phyloP scores from a whole-genome alignment of 2,329 filamentous ascomycete species.

The Ophiostoma sp. region DNA sequence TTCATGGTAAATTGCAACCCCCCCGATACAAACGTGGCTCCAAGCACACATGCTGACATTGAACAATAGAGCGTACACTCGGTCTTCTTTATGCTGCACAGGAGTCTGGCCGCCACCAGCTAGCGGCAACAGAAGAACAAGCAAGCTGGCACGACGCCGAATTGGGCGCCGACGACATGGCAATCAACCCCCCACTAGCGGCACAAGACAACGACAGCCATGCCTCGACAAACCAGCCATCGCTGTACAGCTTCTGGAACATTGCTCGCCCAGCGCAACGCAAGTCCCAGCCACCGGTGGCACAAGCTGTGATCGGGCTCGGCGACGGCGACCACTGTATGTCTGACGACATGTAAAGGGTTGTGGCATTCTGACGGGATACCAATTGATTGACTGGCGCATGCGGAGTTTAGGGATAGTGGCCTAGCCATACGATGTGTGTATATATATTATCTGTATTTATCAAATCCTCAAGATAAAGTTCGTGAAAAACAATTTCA shows the following conservation, averaged over 20 bases:
- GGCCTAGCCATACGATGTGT: not conserved
- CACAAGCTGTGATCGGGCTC: not conserved
- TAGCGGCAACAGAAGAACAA: not conserved
- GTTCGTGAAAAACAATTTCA: not conserved
- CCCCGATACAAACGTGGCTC: not conserved
- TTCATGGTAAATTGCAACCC: conserved; percentile 46
- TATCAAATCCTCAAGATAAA: not conserved
- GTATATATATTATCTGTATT: not conserved
- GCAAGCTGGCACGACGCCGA: conserved; percentile 23
- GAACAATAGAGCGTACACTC: conserved; percentile 49
- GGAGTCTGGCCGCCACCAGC: conserved; percentile 21
- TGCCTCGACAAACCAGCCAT: conserved; percentile 40
- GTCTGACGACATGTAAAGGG: not conserved
- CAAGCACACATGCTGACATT: not conserved
- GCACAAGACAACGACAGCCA: conserved; percentile 12
- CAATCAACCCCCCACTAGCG: not conserved
- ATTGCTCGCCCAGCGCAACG: conserved; percentile 35
- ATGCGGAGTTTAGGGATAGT: not conserved
- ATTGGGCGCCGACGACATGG: not conserved
- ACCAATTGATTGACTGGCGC: not conserved
- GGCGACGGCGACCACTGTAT: not conserved
- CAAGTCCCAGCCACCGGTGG: conserved; percentile 15
- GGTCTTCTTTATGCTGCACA: conserved; percentile 51
- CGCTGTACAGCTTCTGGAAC: conserved; percentile 59
- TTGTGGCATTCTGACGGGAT: not conserved